Percentiles rank a stretch among this genome's conserved stretches.
Evolutionary conservation across 2,329 filamentous ascomycete genomes (phyloP).

Genomic region (Ophiostoma australiae): DNA sequence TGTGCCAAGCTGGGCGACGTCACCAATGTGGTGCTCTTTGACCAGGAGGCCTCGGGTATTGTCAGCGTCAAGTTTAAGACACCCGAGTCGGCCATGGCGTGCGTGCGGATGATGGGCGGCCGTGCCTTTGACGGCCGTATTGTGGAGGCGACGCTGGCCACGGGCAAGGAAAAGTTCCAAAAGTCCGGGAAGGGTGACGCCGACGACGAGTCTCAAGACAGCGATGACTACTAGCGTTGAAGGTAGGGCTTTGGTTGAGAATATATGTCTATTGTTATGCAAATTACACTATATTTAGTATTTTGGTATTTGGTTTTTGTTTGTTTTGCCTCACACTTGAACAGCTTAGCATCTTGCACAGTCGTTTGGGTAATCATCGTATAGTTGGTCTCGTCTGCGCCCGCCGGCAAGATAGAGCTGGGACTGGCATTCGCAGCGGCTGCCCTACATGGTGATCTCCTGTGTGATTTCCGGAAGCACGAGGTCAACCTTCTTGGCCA

Average conservation of each 20-base stretch:
- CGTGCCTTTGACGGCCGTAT: slow-evolving; percentile 69
- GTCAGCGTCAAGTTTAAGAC: slow-evolving; percentile 78
- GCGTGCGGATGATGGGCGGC: slow-evolving; percentile 71
- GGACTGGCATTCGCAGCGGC: neutral
- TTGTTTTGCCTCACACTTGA: neutral
- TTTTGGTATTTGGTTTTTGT: neutral
- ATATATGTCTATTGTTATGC: neutral
- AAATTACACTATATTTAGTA: no score
- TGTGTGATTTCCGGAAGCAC: slow-evolving; percentile 16
- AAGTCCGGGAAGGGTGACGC: slow-evolving; percentile 29
- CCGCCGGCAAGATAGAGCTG: no score
- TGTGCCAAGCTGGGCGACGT: slow-evolving; percentile 81
- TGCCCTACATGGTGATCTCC: neutral
- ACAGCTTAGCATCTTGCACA: neutral
- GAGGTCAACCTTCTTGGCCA: slow-evolving; percentile 42
- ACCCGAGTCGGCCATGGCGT: slow-evolving; percentile 64
- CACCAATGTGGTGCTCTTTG: slow-evolving; percentile 86
- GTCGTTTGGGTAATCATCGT: neutral
- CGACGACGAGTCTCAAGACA: slow-evolving; percentile 22
- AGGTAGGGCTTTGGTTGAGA: neutral
- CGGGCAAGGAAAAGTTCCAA: slow-evolving; percentile 61
- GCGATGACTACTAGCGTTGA: neutral
- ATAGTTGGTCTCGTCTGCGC: neutral
- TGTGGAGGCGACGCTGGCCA: slow-evolving; percentile 66
- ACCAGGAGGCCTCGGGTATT: slow-evolving; percentile 77